These are phyloP conservation scores for Neofusicoccum kwambonambiense DNA, from an alignment of 2,329 filamentous ascomycete species.

Conservation along the genomic window DNA sequence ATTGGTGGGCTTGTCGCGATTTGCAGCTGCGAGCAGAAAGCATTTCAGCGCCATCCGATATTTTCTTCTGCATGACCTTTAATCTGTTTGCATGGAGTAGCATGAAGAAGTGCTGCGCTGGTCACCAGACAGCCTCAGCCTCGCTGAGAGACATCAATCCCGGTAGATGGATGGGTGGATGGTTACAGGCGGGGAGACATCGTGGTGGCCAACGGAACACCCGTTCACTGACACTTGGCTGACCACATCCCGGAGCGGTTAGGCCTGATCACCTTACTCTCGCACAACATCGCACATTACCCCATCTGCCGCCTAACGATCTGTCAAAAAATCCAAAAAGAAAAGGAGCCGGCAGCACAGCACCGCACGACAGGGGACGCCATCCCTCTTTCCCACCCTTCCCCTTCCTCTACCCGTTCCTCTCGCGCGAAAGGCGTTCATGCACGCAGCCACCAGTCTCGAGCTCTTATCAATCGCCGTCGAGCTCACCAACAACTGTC, in stretches of 20 bases:
- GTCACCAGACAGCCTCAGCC: background rate
- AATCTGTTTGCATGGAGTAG: background rate
- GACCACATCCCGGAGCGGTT: background rate
- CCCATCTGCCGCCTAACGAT: background rate
- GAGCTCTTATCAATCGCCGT: too few relatives aligned
- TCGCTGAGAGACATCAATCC: background rate
- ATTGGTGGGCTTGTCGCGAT: background rate
- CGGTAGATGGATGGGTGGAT: background rate
- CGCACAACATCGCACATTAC: background rate
- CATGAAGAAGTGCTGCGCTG: background rate
- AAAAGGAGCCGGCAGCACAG: too few relatives aligned
- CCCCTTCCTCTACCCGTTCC: too few relatives aligned
- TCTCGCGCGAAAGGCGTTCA: too few relatives aligned
- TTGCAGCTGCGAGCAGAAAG: background rate
- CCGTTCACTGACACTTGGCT: slow-evolving; percentile 1
- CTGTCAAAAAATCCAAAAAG: background rate
- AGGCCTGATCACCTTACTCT: background rate
- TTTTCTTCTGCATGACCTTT: too few relatives aligned
- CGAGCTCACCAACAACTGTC: background rate
- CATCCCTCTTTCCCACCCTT: too few relatives aligned
- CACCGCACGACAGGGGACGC: too few relatives aligned
- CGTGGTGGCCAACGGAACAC: background rate
- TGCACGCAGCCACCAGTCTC: too few relatives aligned
- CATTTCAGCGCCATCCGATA: background rate
- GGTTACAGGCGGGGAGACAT: background rate